Base-by-base conservation (phyloP, 2,329 filamentous ascomycete genomes). In the Cercospora janseana region DNA sequence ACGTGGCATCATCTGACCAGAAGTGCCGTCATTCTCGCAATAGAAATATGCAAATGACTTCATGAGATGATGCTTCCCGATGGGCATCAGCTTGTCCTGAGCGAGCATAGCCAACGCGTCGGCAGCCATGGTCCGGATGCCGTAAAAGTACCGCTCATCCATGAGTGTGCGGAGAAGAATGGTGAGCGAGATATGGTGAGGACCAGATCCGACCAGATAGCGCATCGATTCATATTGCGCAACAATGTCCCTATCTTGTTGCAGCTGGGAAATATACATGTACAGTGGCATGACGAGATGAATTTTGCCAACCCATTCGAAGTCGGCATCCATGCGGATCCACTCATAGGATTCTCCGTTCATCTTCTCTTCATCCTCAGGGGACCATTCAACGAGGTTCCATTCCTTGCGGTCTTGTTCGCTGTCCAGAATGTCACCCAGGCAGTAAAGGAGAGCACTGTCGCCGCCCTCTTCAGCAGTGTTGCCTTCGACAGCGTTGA, bases 271-370 rank as follows among this genome's bases (percentile, higher is more conserved):
- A 51, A 95, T 83, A 67, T 93, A 96, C 94, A 98, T 98, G 75
- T 97, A 97, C 4, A 88, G 82, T 37, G 89, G 89, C 79, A 96
- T 89, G 56, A 85, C 85, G 41, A 86, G 73, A 54, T 86, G 84
- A 69, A 95, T 87, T 59, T 85, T 85, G 70, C 87, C 93, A 51
- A 96, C 85, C 93, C 93, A 98, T 68, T 98, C 93, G 60, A 97
- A 97, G 70, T 98, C 94, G 12, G 92, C 91, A 69, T 98, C 93
- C 72, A 97, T 87, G 15, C 93, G 86, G 60, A 98, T 95, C 93
- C 94, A 98, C 68, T 98, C 93, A 64, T 96, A 98, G 0, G 89
- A 95, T 66, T 98, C 93, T 57, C 90, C 83, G 49, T 93, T 89
- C 91, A 98, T 97, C 63, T 83, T 84, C 27, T 86, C 80, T 69